Percentiles rank a stretch among this genome's conserved stretches.
Evolutionary conservation across 2,329 filamentous ascomycete genomes (phyloP).

Genomic region (Cordyceps fumosorosea): DNA sequence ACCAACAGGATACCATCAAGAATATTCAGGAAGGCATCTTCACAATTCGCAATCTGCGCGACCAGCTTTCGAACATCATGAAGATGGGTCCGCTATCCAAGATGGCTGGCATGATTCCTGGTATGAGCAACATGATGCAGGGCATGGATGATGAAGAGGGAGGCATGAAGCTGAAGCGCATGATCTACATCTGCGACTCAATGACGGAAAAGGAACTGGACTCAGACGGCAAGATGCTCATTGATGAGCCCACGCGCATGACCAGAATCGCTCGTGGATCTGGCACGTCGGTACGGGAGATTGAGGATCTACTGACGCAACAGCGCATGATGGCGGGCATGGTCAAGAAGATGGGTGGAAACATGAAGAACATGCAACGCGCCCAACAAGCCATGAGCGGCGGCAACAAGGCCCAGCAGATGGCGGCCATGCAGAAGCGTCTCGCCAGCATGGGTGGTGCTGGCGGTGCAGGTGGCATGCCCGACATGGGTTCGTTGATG

Average conservation of each 20-base stretch:
- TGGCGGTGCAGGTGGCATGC: slow-evolving; percentile 61
- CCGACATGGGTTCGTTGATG: slow-evolving; percentile 80
- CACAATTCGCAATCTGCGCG: slow-evolving; percentile 85
- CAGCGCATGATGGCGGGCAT: slow-evolving; percentile 98
- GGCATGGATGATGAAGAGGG: slow-evolving; percentile 97
- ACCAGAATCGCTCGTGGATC: slow-evolving; percentile 85
- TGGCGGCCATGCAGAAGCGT: slow-evolving; percentile 95
- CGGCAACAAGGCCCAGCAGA: slow-evolving; percentile 84
- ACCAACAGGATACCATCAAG: slow-evolving; percentile 99
- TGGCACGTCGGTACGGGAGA: slow-evolving; percentile 83
- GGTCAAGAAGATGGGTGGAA: slow-evolving; percentile 98
- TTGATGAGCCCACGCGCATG: slow-evolving; percentile 88
- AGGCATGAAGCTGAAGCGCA: slow-evolving; percentile 85
- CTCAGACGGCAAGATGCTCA: slow-evolving; percentile 87
- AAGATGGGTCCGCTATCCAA: slow-evolving; percentile 98
- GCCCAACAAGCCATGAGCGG: slow-evolving; percentile 88
- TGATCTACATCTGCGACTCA: slow-evolving; percentile 98
- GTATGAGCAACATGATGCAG: slow-evolving; percentile 86
- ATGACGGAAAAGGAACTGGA: slow-evolving; percentile 97
- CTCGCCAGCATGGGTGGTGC: slow-evolving; percentile 83
- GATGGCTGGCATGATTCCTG: slow-evolving; percentile 98
- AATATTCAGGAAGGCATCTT: slow-evolving; percentile 97
- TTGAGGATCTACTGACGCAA: slow-evolving; percentile 95
- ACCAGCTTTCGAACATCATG: slow-evolving; percentile 97
- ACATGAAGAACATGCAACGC: slow-evolving; percentile 95